Evolutionary conservation across 306 rosid genomes (phyloP).

Genomic region (Sphenostylis stenocarpa): DNA sequence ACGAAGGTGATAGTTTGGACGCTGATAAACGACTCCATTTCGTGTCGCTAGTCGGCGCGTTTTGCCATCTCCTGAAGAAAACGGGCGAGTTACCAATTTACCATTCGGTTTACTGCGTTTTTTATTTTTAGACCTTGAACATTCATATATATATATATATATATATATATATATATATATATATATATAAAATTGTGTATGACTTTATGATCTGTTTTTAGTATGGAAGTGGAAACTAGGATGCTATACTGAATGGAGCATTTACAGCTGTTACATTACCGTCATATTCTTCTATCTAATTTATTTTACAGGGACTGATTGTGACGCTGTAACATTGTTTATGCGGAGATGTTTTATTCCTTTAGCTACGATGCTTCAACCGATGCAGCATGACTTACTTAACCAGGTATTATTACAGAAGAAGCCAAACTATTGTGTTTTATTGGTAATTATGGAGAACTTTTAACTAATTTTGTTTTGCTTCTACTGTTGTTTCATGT

Average conservation of each 20-base stretch:
- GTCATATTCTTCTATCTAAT: conserved; percentile 5
- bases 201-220: conserved; percentile 14
- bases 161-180: no score
- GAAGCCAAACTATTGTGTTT: conserved; percentile 9
- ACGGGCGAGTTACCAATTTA: conserved; percentile 44
- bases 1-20: conserved; percentile 47
- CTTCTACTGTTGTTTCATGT: conserved; percentile 23
- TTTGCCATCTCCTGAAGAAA: conserved; percentile 74
- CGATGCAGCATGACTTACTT: conserved; percentile 52
- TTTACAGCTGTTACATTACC: neutral
- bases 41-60: conserved; percentile 56
- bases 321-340: conserved; percentile 50
- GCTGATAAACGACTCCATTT: conserved; percentile 50
- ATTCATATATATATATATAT: no score
- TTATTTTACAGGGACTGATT: conserved; percentile 47
- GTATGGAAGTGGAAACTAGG: neutral
- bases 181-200: no score
- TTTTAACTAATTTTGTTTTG: neutral
- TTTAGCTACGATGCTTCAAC: conserved; percentile 50
- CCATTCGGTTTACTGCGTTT: neutral
- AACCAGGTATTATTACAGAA: conserved; percentile 57
- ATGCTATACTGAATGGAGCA: conserved; percentile 18
- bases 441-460: conserved; percentile 7
- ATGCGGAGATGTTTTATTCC: conserved; percentile 74
- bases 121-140: neutral